These are phyloP conservation scores for Otatea glauca DNA, from an alignment of 176 grass and related monocot genomes.

Conservation along the genomic window DNA sequence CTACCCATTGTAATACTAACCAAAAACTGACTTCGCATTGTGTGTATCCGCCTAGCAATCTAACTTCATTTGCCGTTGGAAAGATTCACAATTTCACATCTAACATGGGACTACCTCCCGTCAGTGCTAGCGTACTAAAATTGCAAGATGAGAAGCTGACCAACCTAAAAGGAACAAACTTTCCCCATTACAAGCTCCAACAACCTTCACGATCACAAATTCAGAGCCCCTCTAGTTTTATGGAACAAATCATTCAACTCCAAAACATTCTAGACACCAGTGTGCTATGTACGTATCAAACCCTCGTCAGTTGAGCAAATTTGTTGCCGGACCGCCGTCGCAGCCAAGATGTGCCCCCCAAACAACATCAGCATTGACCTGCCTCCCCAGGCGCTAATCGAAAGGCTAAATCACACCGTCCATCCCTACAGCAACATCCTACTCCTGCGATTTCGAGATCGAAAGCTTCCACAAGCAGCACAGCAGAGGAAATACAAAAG, in stretches of 20 bases:
- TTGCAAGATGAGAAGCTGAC: background rate
- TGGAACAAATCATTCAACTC: background rate
- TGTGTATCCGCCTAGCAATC: background rate
- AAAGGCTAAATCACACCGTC: background rate
- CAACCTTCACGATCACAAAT: conserved; percentile 7
- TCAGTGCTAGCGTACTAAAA: background rate
- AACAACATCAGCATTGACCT: conserved; percentile 38
- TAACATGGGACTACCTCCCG: background rate
- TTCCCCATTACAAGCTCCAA: conserved; percentile 14
- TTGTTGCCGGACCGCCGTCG: background rate
- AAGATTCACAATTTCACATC: conserved; percentile 9
- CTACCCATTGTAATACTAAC: background rate
- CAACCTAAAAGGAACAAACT: background rate
- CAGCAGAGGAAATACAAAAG: background rate
- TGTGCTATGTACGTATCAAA: background rate
- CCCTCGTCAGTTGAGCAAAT: background rate
- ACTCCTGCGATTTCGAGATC: background rate
- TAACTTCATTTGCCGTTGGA: background rate
- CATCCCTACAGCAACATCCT: background rate
- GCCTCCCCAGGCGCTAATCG: background rate
- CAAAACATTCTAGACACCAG: background rate
- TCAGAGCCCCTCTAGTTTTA: background rate
- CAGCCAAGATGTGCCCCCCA: background rate
- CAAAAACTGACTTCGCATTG: background rate
- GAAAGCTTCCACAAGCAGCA: background rate